Evolutionary conservation across 129 eudicot genomes (phyloP).

Genomic region (Kitagawia praeruptora): DNA sequence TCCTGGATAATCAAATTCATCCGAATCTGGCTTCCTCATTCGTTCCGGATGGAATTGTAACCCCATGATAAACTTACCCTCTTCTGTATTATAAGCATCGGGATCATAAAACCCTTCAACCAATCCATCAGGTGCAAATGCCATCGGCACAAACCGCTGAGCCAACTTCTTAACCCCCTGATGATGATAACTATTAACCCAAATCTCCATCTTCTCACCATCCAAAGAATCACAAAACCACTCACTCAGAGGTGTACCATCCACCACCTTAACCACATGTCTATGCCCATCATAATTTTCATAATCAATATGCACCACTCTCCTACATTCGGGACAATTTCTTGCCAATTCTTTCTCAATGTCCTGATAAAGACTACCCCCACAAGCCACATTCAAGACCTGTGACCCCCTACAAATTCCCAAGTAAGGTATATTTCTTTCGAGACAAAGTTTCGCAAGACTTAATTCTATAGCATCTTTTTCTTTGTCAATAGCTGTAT

Average conservation of each 20-base stretch:
- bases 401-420: constrained; percentile 97
- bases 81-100: constrained; percentile 75
- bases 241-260: constrained; percentile 59
- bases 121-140: constrained; percentile 78
- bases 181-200: constrained; percentile 88
- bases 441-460: constrained; percentile 77
- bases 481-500: constrained; percentile 82
- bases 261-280: constrained; percentile 56
- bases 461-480: constrained; percentile 75
- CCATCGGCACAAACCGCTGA: constrained; percentile 78
- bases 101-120: constrained; percentile 93
- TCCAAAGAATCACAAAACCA: constrained; percentile 74
- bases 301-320: constrained; percentile 71
- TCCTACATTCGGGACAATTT: constrained; percentile 20
- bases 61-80: constrained; percentile 97
- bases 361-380: constrained; percentile 82
- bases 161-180: constrained; percentile 91
- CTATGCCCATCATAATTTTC: constrained; percentile 86
- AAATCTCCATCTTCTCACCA: constrained; percentile 43
- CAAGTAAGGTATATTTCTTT: constrained; percentile 75
- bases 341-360: constrained; percentile 51
- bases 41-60: constrained; percentile 94
- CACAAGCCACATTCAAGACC: constrained; percentile 83
- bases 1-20: constrained; percentile 86
- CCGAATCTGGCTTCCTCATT: constrained; percentile 52